Conservation (phyloP, 148 eudicot species). For the Arctostaphylos glauca region DNA sequence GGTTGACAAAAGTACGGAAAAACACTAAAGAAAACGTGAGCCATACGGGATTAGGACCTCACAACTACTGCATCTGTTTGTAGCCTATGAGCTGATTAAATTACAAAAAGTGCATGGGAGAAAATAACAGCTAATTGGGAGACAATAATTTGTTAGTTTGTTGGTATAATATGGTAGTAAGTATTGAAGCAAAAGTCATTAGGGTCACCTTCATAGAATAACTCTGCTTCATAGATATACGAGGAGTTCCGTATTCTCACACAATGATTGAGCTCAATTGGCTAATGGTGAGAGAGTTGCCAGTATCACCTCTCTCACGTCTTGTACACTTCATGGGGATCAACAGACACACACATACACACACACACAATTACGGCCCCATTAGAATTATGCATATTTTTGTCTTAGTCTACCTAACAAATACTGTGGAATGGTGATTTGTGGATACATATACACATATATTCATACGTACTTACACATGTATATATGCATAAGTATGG, state of each 20-base stretch:
- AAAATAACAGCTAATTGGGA: background rate
- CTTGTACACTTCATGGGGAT: background rate
- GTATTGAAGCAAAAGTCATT: slow-evolving; percentile 1
- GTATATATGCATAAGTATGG: too few relatives aligned
- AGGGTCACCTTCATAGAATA: background rate
- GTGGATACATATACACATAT: too few relatives aligned
- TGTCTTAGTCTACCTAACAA: background rate
- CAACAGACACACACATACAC: background rate
- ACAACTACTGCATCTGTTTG: background rate
- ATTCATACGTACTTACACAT: too few relatives aligned
- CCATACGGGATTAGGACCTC: background rate
- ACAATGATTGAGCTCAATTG: background rate
- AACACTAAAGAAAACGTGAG: background rate
- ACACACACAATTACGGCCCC: background rate
- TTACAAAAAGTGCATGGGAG: background rate
- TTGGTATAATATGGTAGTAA: background rate
- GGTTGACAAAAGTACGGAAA: background rate
- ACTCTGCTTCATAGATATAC: too few relatives aligned
- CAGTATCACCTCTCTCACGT: background rate
- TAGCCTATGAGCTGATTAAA: background rate
- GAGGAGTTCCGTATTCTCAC: too few relatives aligned
- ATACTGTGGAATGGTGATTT: too few relatives aligned
- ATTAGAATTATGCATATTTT: background rate
- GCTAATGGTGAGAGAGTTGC: background rate
- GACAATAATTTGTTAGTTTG: too few relatives aligned